Evolutionary conservation across 768 basidiomycete species (phyloP), one percentile per base, ranked within the genome.

Genomic region (Psilocybe tampanensis): DNA sequence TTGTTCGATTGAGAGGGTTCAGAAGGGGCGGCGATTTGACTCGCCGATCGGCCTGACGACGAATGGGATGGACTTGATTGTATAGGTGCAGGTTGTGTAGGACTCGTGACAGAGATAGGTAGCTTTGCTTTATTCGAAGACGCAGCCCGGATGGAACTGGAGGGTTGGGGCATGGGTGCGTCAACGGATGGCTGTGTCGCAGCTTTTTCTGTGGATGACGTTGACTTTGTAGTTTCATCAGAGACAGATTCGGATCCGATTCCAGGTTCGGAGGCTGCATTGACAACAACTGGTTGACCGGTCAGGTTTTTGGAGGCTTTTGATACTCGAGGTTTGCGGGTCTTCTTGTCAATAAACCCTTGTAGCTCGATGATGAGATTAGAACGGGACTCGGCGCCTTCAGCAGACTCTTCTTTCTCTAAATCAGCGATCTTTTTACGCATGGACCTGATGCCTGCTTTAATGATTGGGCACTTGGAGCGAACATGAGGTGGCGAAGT

Each of bases 391-490:
- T 59, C 61, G 22, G 57, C 62, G 24, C 50, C 64, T 36, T 64
- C 69, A 47, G 64, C 64, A 1, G 62, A 61, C 4, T 56, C 54
- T 36, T 62, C 59, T 34, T 52, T 41, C 63, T 70, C 59, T 18
- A 86, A 67, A 58, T 82, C 77, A 8, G 63, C 67, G 42, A 87
- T 66, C 52, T 83, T 81, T 48, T 68, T 69, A 58, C 70, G 72
- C 61, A 87, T 75, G 8, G 76, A 66, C 8, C 70, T 67, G 0
- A 77, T 64, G 9, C 83, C 80, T 34, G 73, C 73, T 22, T 70
- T 56, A 22, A 87, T 72, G 21, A 77, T 66, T 5, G 82, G 81
- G 64, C 86, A 88, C 43, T 66, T 67, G 48, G 74, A 73, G n/a
- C 77, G 79, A 51, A 74, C 69, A 59, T 88, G 86, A 36, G 73